Base-by-base conservation (phyloP, 805 yeast genomes). In the Yueomyces sp. region DNA sequence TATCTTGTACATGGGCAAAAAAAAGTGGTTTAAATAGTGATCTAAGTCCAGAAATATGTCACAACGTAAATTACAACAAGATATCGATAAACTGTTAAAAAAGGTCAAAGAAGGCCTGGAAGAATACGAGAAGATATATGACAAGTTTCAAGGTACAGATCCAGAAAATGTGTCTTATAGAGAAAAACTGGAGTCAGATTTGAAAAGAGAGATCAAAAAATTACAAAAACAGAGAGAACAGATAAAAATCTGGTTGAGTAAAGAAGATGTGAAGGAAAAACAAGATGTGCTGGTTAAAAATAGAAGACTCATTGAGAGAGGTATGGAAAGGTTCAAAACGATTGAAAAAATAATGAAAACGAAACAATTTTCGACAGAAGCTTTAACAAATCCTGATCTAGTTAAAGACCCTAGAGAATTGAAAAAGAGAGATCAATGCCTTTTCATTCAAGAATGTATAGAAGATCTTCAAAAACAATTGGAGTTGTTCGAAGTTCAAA, bases 271-370 rank as follows among this genome's bases (percentile, higher is more conserved):
- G 40, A 87, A 94, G 60, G 94, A 90, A 54, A 92, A 86, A 59
- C 84, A 82, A 54, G 74, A 79, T 12, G 60, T 69, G 41, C 67
- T 85, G 49, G 69, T 81, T 45, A 96, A 90, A 54, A 83, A 87
- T 56, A 70, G 92, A 48, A 68, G 72, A 52, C 57, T 76, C 42
- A 83, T 83, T 50, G 81, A 76, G 54, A 67, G 68, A 49, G 92
- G 92, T 48, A 90, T 90, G 98, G 98, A 90, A 63, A 76, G 87
- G 54, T 92, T 90, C 66, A 92, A 92, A 61, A 90, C 86, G 44
- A 85, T 90, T 52, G 98, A 90, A 64, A 85, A 87, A 65, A 77
- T 81, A 49, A 81, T 85, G 76, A 90, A 90, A 66, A 86, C 94
- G 36, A 90, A 90, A 63, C 96, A 95, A 42, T 90, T 85, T 60